These are phyloP conservation scores for Alternaria panax DNA, from an alignment of 2,329 filamentous ascomycete genomes.

Conservation along the genomic window DNA sequence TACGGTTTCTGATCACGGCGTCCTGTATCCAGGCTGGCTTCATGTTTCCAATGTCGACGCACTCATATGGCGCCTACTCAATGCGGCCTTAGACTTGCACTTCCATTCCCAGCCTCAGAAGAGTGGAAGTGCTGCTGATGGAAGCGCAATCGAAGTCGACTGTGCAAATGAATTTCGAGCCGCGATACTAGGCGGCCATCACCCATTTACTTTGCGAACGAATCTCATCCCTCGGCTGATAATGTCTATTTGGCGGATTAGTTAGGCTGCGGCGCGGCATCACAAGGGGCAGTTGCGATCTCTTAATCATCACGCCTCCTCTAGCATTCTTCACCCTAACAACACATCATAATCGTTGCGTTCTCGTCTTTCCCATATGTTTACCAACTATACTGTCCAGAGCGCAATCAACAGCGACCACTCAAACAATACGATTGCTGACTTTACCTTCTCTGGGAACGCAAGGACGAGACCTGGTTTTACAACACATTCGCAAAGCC, in stretches of 20 bases:
- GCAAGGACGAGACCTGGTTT: background rate
- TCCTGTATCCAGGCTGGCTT: too few species aligned
- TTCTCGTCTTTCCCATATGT: too few species aligned
- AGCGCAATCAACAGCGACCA: background rate
- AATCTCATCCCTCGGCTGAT: background rate
- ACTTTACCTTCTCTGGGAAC: background rate
- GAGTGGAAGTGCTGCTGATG: background rate
- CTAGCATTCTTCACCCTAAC: too few species aligned
- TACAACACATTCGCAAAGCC: background rate
- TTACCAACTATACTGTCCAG: background rate
- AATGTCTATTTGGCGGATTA: background rate
- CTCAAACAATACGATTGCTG: background rate
- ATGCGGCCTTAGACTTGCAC: background rate
- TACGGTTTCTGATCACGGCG: too few species aligned
- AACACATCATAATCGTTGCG: too few species aligned
- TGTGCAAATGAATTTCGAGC: background rate
- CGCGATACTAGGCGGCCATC: background rate
- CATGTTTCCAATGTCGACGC: too few species aligned
- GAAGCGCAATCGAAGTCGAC: background rate
- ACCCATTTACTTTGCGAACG: background rate
- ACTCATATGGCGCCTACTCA: background rate
- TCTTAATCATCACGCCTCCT: too few species aligned
- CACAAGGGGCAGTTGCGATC: background rate
- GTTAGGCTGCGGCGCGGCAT: background rate
- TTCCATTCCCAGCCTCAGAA: background rate